Conservation (phyloP, 2,329 filamentous ascomycete genomes). For the Leptographium lundbergii region DNA sequence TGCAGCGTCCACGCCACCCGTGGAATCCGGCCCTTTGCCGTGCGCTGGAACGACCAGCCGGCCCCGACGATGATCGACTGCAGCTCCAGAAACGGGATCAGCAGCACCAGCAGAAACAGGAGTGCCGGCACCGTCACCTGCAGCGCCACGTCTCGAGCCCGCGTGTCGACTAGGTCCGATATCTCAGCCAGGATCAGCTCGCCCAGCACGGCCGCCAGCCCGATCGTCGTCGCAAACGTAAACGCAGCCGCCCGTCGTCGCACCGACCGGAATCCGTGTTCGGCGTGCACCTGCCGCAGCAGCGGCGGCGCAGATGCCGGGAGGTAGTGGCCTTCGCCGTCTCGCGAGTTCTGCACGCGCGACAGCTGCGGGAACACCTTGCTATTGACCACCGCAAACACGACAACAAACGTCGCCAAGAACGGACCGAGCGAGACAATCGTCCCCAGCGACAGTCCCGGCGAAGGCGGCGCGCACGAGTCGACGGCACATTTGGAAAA, state of each 20-base stretch:
- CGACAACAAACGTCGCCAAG: conserved; percentile 52
- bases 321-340: conserved; percentile 49
- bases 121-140: conserved; percentile 57
- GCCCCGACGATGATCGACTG: conserved; percentile 46
- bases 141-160: conserved; percentile 55
- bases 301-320: conserved; percentile 48
- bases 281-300: conserved; percentile 45
- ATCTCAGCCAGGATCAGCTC: conserved; percentile 79
- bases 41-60: conserved; percentile 51
- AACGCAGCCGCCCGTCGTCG: conserved; percentile 41
- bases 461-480: conserved; percentile 36
- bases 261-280: conserved; percentile 40
- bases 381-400: conserved; percentile 49
- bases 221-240: conserved; percentile 66
- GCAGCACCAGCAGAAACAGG: conserved; percentile 57
- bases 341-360: conserved; percentile 33
- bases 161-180: conserved; percentile 56
- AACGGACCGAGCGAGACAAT: conserved; percentile 54
- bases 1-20: conserved; percentile 54
- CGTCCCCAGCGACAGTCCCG: conserved; percentile 25
- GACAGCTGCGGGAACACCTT: conserved; percentile 65
- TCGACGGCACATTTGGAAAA: conserved; percentile 39
- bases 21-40: conserved; percentile 41
- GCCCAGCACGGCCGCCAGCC: conserved; percentile 62
- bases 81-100: conserved; percentile 70